Evolutionary conservation across 2,329 filamentous ascomycete species (phyloP), one percentile per base, ranked within the genome.

Genomic region (Aspergillus clavatus): DNA sequence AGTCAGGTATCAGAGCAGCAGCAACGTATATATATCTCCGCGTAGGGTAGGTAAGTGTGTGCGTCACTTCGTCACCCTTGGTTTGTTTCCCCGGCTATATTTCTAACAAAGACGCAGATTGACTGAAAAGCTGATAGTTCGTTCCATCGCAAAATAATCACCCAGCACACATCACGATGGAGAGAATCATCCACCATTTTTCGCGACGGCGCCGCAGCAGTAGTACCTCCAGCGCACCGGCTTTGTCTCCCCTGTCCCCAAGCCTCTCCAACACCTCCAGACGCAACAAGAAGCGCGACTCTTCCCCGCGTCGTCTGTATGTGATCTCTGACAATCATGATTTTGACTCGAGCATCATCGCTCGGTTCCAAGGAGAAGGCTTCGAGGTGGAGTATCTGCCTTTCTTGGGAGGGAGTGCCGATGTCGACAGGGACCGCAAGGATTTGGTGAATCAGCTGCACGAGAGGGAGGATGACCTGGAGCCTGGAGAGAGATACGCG

Each of bases 301-400:
- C 49, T 1, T 35, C 48, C 3, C 49, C 48, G 0, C 57, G 59
- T 22, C 55, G 55, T 19, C 59, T 72, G 14, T 53, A 60, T 21
- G 36, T 65, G 43, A 59, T 59, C 35, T 64, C 63, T 12, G 54
- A 63, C 42, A 55, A 59, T 2, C 47, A 50, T n/a, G 45, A 60
- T 24, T 82, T 82, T 53, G 78, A 82, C 57, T 58, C 71, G 12
- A 68, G 72, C 24, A 73, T 74, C 2, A 61, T 77, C 33, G 66
- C 72, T 28, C 72, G 76, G 38, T 82, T 79, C 70, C 64, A 69
- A 26, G 72, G 75, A 3, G 80, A 83, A 61, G 80, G 80, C 2
- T 83, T 82, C 58, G 61, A 72, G 5, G 73, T 80, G 23, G 67
- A 68, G 24, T 82, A 82, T 56, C 56, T 83, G 1, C 72, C 76